Base-by-base conservation (phyloP, 2,329 filamentous ascomycete species). In the Arthrinium puccinioides region DNA sequence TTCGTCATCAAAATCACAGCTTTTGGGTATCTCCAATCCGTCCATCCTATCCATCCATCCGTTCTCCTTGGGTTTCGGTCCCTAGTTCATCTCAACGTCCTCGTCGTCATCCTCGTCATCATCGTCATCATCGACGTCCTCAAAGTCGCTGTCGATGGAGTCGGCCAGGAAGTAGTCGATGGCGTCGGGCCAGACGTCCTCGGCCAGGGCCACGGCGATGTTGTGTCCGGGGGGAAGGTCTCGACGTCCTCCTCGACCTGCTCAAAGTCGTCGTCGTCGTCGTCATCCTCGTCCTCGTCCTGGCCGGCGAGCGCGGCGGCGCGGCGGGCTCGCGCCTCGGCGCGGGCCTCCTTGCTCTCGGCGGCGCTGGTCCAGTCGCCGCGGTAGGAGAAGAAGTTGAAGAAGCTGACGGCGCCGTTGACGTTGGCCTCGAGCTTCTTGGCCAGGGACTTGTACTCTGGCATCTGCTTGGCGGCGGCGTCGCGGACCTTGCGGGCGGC, bases 361-460 rank as follows among this genome's bases (percentile, higher is more conserved):
- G 80, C 75, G 2, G 74, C 76, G 31, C 67, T 72, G 43, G 84
- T 66, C 51, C 72, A 76, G 37, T 71, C 61, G 46, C 67, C 78
- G 47, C 63, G 72, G 59, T 76, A 86, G 10, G 72, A 78, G 56
- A 87, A 87, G 69, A 79, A 82, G 35, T 76, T 74, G 56, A 86
- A 86, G 66, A 86, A 85, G 58, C 73, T 79, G 25, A 70, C 50
- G 9, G 69, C 68, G 46, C 51, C 49, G 23, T 41, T 39, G 34
- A 41, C 42, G 37, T 49, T 49, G 38, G 41, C 41, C 30, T 48
- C 41, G 19, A 53, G 42, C 40, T 45, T 41, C 37, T 48, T 40
- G 38, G 41, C 47, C 3, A 54, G 44, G 4, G 27, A 34, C 44
- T 53, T 41, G 45, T 52, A 54, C 42, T 52, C 42, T 36, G 50